Base-by-base conservation (phyloP, 2,329 filamentous ascomycete species). In the Venturia nashicola region DNA sequence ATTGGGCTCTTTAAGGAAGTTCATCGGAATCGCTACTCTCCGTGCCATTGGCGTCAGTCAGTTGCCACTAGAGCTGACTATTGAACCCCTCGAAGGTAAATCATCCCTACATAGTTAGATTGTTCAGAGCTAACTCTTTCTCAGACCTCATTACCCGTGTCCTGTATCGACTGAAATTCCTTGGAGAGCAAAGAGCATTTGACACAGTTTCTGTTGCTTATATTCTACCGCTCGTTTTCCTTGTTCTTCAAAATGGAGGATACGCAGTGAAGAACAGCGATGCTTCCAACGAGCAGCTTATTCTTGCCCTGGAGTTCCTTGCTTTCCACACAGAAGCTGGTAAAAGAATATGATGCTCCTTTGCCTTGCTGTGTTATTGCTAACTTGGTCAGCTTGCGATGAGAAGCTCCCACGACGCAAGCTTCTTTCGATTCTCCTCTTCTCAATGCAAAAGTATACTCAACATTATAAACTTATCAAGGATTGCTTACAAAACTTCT, bases 381-480 rank as follows among this genome's bases (percentile, higher is more conserved):
- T 46, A 86, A 96, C 64, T 80, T 80, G 54, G 16, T 36, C 18
- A 57, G 40, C 51, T 36, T 57, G 51, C 18, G 51, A 57, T 57
- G 51, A 57, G 51, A 57, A 57, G 27, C 82, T 97, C 34, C 91
- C 93, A 39, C 86, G 94, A 9, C 81, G 83, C 61, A 84, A 91
- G 65, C 80, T 96, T 44, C 75, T 97, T 4, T 79, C 83, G 2
- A 80, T 83, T 3, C 79, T 99, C 44, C 86, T 96, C 64, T 80
- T 80, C 55, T 88, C 91, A 1, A 95, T 99, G 89, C 90, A 95
- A 72, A 83, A 78, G 66, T 96, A 96, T 73, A 88, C 86, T 55
- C 91, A 96, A 71, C 94, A 99, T 75, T 97, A 97, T 79, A 96
- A 96, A 76, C 80, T 92, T 65, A 86, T 97, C 76, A 96, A 93